Evolutionary conservation across 257 asterid species (phyloP), one percentile per base, ranked within the genome.

Genomic region (Mitragyna speciosa): DNA sequence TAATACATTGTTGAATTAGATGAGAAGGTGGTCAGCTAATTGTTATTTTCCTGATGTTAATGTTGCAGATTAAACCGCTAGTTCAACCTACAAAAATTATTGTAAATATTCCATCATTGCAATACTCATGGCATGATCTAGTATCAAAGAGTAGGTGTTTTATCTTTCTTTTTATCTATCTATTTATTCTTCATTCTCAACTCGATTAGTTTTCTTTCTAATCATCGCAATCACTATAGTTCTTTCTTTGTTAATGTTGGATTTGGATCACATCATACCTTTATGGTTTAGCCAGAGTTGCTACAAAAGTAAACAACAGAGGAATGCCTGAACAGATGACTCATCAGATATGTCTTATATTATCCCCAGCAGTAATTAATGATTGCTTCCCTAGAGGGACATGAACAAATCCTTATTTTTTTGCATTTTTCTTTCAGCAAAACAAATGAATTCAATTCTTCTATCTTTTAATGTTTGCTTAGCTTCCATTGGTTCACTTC

Each of bases 61-160:
- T 59, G 64, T 72, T 86, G 84, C 97, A 95, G 99, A 96, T 96
- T 80, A 87, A 80, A 84, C 99, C 99, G 20, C 88, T 96, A 68
- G 98, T 93, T 76, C 58, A 84, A 81, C 98, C 99, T 14, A 92
- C 99, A 76, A 85, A 49, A 72, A 82, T 85, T 28, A 96, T 96
- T 77, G 68, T 81, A 33, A 0, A 73, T 68, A 88, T 92, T 72
- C 92, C 85, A 33, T 83, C 87, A 51, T 83, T 92, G 86, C 80
- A 5, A 70, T 94, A 94, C 87, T 92, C 99, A 70, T 94, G 99
- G 99, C 97, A 96, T 80, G 98, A 93, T 85, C 76, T 94, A 16
- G 79, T 96, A 82, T 94, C 98, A 71, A 87, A 89, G 83, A 51
- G 99, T 93, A 92, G 74, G 94, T 68, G 65, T 70, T 36, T 36